Evolutionary conservation across 2,329 filamentous ascomycete genomes (phyloP).

Genomic region (Biscogniauxia sp.): DNA sequence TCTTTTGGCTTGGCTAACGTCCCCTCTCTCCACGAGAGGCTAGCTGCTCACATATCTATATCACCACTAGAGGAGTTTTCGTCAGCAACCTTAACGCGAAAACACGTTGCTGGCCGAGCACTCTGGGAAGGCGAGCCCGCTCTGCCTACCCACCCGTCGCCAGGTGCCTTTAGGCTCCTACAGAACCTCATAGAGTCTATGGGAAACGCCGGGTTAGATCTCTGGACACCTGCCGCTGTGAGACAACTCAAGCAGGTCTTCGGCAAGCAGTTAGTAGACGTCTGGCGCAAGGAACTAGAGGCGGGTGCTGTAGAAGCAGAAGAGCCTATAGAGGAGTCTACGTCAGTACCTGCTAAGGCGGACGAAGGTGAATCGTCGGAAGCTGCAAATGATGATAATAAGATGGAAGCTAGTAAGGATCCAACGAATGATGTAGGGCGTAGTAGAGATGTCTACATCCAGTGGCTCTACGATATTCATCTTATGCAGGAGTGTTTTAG

Average conservation of each 20-base stretch:
- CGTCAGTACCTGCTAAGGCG: not conserved
- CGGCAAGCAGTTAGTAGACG: constrained; percentile 45
- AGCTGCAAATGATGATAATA: constrained; percentile 9
- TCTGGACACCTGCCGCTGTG: constrained; percentile 76
- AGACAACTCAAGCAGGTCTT: constrained; percentile 59
- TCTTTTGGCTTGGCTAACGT: constrained; percentile 61
- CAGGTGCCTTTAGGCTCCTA: constrained; percentile 69
- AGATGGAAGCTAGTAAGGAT: constrained; percentile 10
- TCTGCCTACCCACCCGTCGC: constrained; percentile 76
- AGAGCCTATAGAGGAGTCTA: constrained; percentile 10
- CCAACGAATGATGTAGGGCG: constrained; percentile 21
- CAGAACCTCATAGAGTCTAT: constrained; percentile 64
- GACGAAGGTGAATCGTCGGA: constrained; percentile 7
- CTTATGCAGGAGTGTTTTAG: constrained; percentile 49
- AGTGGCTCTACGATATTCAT: constrained; percentile 61
- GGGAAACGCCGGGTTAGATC: constrained; percentile 67
- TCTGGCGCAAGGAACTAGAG: constrained; percentile 46
- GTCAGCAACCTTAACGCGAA: constrained; percentile 40
- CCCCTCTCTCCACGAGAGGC: constrained; percentile 59
- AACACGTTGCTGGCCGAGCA: constrained; percentile 56
- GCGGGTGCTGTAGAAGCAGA: constrained; percentile 21
- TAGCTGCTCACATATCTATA: constrained; percentile 54
- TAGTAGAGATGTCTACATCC: constrained; percentile 49
- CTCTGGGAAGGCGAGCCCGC: constrained; percentile 80
- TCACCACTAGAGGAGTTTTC: constrained; percentile 49